Evolutionary conservation across 352 stramenopile genomes (phyloP).

Genomic region (Pythium dissotocum): DNA sequence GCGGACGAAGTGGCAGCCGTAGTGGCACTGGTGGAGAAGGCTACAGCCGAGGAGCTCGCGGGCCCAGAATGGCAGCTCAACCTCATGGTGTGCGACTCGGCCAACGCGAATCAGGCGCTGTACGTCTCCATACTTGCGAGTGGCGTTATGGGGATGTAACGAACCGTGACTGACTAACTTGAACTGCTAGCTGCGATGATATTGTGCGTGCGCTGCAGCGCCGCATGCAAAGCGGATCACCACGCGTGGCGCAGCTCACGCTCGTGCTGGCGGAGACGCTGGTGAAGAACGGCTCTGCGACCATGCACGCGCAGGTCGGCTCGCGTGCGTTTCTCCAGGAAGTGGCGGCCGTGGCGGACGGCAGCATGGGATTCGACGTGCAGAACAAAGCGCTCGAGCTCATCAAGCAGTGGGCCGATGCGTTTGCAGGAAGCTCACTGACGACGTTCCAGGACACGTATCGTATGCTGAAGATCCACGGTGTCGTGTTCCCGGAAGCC

Average conservation of each 20-base stretch:
- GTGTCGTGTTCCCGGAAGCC: constrained; percentile 64
- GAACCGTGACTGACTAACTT: neutral
- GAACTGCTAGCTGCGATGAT: constrained; percentile 44
- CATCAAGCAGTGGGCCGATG: constrained; percentile 83
- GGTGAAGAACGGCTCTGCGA: constrained; percentile 75
- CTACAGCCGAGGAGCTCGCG: constrained; percentile 50
- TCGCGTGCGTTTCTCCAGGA: constrained; percentile 67
- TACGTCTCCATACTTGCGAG: constrained; percentile 23
- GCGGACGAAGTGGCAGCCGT: constrained; percentile 39
- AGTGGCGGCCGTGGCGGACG: constrained; percentile 66
- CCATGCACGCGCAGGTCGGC: constrained; percentile 57
- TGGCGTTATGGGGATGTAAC: neutral
- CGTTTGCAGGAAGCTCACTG: constrained; percentile 51
- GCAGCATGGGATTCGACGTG: constrained; percentile 67
- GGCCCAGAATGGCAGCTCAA: constrained; percentile 75
- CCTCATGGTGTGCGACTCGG: constrained; percentile 67
- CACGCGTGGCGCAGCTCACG: constrained; percentile 49
- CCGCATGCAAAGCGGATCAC: constrained; percentile 50
- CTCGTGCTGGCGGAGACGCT: constrained; percentile 71
- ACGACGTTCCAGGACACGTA: constrained; percentile 77
- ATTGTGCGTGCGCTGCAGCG: constrained; percentile 61
- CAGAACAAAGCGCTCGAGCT: constrained; percentile 73
- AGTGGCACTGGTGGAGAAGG: constrained; percentile 52
- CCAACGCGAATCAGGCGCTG: constrained; percentile 50
- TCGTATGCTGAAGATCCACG: constrained; percentile 73